These are phyloP conservation scores for Globisporangium barbulae DNA, from an alignment of 352 stramenopile genomes.

Conservation along the genomic window DNA sequence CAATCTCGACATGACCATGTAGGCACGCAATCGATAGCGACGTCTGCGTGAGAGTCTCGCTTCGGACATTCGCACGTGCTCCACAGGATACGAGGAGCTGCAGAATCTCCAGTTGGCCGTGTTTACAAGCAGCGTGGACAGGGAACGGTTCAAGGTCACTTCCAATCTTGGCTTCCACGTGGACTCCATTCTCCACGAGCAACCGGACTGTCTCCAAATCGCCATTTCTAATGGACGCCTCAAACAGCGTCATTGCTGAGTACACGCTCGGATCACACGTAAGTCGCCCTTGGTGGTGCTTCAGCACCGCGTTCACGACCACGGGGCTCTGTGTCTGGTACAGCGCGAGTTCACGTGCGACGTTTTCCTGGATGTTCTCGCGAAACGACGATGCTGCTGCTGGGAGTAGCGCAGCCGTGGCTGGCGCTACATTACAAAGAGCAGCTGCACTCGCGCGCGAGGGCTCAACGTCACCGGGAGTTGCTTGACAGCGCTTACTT, in stretches of 20 bases:
- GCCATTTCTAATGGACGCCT: not conserved
- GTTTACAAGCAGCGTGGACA: not conserved
- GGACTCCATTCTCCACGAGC: not conserved
- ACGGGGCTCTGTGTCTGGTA: not conserved
- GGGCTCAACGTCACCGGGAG: too few species aligned
- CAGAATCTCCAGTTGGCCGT: not conserved
- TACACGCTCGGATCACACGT: not conserved
- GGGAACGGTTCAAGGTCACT: not conserved
- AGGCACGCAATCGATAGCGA: not conserved
- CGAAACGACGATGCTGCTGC: not conserved
- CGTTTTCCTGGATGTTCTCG: not conserved
- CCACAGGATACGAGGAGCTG: not conserved
- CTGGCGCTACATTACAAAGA: too few species aligned
- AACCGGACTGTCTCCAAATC: not conserved
- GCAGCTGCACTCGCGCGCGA: too few species aligned
- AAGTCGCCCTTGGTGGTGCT: not conserved
- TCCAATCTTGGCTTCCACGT: not conserved
- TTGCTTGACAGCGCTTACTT: too few species aligned
- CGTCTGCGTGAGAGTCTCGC: not conserved
- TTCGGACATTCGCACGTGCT: not conserved
- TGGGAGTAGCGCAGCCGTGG: not conserved
- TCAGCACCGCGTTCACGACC: not conserved
- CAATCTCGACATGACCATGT: not conserved
- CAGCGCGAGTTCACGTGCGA: not conserved
- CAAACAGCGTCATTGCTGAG: not conserved